phyloP scores from a whole-genome alignment of 495 filamentous ascomycete species.

The Aspergillus nidulans region DNA sequence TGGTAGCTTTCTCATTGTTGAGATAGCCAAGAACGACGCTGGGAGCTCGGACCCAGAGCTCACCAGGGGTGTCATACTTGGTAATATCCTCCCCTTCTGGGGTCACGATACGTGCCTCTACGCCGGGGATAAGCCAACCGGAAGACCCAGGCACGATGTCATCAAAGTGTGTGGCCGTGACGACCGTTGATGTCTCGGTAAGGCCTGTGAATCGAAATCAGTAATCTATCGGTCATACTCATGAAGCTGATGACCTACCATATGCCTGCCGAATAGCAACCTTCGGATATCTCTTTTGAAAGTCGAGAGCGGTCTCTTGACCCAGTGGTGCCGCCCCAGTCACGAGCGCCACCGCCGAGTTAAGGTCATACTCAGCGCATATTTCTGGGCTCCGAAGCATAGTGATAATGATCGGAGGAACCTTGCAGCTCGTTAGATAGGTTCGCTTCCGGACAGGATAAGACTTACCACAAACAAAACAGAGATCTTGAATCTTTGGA shows the following conservation, averaged over 20 bases:
- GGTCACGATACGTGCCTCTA: slow-evolving; percentile 65
- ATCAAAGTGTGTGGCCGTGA: slow-evolving; percentile 56
- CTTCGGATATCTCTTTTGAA: slow-evolving; percentile 60
- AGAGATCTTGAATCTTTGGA: slow-evolving; percentile 70
- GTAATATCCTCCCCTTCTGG: slow-evolving; percentile 73
- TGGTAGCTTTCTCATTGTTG: slow-evolving; percentile 76
- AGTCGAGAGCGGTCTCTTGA: slow-evolving; percentile 66
- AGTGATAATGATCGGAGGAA: slow-evolving; percentile 82
- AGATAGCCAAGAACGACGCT: slow-evolving; percentile 79
- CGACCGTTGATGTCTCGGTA: slow-evolving; percentile 77
- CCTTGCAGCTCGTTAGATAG: slow-evolving; percentile 33
- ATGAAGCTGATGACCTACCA: slow-evolving; percentile 43
- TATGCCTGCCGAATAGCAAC: slow-evolving; percentile 76
- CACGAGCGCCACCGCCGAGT: slow-evolving; percentile 61
- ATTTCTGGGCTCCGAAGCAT: slow-evolving; percentile 64
- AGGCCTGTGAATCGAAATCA: slow-evolving; percentile 49
- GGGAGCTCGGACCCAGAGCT: slow-evolving; percentile 72
- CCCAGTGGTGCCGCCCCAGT: slow-evolving; percentile 84
- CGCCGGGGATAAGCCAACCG: slow-evolving; percentile 65
- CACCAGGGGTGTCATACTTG: slow-evolving; percentile 70
- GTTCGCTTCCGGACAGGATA: no score
- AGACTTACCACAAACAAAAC: slow-evolving; percentile 59
- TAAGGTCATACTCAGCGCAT: slow-evolving; percentile 69
- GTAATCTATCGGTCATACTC: slow-evolving; percentile 1
- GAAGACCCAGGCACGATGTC: slow-evolving; percentile 72